Evolutionary conservation across 1,284 basidiomycete genomes (phyloP).

Genomic region (Afroboletus lepidellus): DNA sequence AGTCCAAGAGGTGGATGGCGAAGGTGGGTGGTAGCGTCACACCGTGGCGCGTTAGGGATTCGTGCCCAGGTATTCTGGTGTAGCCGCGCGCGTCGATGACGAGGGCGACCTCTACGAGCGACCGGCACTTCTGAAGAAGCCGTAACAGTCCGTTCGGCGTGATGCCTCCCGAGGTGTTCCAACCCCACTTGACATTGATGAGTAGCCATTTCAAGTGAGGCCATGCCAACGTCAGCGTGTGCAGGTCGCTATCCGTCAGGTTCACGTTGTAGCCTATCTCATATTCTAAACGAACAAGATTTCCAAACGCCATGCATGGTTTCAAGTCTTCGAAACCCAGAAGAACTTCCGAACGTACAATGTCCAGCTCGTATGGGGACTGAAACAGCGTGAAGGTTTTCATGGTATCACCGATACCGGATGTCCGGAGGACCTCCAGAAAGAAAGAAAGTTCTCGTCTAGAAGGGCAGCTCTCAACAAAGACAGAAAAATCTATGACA

Average conservation of each 20-base stretch:
- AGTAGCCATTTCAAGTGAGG: neutral
- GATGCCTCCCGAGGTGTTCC: neutral
- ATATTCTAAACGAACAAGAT: neutral
- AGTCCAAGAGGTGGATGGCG: neutral
- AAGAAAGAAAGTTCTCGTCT: neutral
- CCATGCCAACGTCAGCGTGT: neutral
- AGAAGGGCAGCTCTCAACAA: neutral
- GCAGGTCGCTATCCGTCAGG: neutral
- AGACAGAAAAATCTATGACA: neutral
- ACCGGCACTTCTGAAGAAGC: neutral
- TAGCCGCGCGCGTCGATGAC: neutral
- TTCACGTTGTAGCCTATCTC: neutral
- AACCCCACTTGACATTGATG: neutral
- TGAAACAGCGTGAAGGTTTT: neutral
- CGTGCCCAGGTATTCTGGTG: neutral
- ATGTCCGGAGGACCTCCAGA: neutral
- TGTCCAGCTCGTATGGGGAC: too few species aligned
- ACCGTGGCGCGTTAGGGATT: neutral
- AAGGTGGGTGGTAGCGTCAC: neutral
- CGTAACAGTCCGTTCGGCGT: neutral
- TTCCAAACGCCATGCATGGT: neutral
- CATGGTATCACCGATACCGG: neutral
- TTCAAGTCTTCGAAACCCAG: neutral
- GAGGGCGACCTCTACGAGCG: neutral
- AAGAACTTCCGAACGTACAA: neutral